Base-by-base conservation (phyloP, 495 filamentous ascomycete genomes). In the Coniosporium apollinis region DNA sequence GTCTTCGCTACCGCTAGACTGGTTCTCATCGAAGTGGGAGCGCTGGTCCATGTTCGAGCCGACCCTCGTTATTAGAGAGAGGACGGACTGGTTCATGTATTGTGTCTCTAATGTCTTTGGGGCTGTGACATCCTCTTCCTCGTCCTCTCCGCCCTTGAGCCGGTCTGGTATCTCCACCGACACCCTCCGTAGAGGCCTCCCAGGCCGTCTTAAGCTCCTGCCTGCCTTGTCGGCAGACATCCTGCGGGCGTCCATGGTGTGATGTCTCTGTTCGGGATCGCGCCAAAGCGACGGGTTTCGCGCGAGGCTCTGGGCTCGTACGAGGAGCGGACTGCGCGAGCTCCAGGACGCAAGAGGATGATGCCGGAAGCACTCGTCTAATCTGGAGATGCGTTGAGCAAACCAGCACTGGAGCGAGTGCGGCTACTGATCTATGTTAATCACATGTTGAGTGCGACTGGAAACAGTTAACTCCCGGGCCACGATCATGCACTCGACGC, bases 81-180 rank as follows among this genome's bases (percentile, higher is more conserved):
- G 93, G 34, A 97, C 69, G 33, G 82, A 87, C 59, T 94, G 86
- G 56, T 94, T 87, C 80, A 93, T 81, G 44, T 82, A 80, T 16
- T 63, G 64, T 16, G 61, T 38, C 5, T 62, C 54, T 17, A 51
- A 54, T 34, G 64, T 61, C 29, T 51, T 60, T 3, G 74, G 71
- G 16, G 76, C 75, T 10, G 74, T 72, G 28, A 76, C 78, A 56
- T 89, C 84, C 37, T 85, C 70, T 8, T 79, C 61, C 10, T 65
- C 66, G 51, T 85, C 80, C 25, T 72, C 75, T 25, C 74, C 73
- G 50, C 82, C 72, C 49, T 69, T 72, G 31, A 92, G 68, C 17
- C 74, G 74, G 11, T 87, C 82, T 13, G 85, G 84, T 15, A 89
- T 61, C 39, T 79, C 72, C 62, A 80, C 16, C 7, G 16, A 31